Evolutionary conservation across 1,284 basidiomycete species (phyloP).

Genomic region (Coniferiporia sulphurascens): DNA sequence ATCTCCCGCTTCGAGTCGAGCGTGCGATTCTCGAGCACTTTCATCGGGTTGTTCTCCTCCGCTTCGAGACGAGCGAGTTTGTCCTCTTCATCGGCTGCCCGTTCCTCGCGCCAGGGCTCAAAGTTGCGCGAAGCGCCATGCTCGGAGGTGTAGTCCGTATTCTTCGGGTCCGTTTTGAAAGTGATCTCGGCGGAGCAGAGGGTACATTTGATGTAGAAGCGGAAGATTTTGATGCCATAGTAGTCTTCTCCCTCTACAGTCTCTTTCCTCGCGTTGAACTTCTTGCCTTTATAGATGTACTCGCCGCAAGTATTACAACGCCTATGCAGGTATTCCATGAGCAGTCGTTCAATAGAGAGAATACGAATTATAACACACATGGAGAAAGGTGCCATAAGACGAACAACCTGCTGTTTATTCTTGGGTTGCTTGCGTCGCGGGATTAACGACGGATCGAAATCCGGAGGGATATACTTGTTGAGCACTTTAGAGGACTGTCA

Average conservation of each 20-base stretch:
- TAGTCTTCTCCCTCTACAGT: constrained; percentile 97
- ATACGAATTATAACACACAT: constrained; percentile 55
- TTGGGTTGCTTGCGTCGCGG: constrained; percentile 84
- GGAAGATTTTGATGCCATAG: constrained; percentile 94
- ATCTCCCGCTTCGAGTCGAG: constrained; percentile 94
- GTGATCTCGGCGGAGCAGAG: constrained; percentile 97
- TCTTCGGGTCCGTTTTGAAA: constrained; percentile 99
- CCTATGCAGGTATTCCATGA: constrained; percentile 35
- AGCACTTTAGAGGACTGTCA: constrained; percentile 48
- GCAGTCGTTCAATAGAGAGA: not conserved
- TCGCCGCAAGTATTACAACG: constrained; percentile 94
- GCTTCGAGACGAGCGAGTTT: constrained; percentile 75
- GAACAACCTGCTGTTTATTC: constrained; percentile 94
- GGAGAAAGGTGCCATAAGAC: constrained; percentile 98
- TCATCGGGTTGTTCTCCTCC: constrained; percentile 96
- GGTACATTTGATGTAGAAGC: constrained; percentile 85
- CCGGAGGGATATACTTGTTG: constrained; percentile 90
- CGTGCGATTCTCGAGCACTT: constrained; percentile 88
- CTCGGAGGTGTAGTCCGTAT: constrained; percentile 89
- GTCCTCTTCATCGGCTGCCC: constrained; percentile 70
- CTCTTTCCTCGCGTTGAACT: constrained; percentile 99
- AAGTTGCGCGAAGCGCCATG: constrained; percentile 94
- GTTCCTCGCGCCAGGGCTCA: constrained; percentile 85
- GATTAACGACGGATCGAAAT: constrained; percentile 97
- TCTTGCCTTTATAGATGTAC: constrained; percentile 98